Conservation (phyloP, 441 rosid genomes). For the Gossypium lobatum region DNA sequence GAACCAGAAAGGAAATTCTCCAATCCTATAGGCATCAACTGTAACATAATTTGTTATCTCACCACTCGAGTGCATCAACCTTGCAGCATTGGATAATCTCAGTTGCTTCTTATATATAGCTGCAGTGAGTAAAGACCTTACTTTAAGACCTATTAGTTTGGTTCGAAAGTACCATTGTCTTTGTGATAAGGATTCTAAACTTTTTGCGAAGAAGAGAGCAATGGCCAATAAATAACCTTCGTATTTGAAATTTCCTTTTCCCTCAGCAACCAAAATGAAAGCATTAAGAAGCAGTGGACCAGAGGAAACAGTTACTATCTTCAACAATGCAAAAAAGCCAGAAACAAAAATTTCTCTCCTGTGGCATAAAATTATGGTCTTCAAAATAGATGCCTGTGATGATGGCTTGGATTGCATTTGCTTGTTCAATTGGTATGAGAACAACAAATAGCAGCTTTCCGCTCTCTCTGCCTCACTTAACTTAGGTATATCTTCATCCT, state of each 20-base stretch:
- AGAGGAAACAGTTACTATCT: conserved; percentile 61
- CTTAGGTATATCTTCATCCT: conserved; percentile 63
- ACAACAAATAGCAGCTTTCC: conserved; percentile 53
- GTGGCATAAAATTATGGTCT: conserved; percentile 58
- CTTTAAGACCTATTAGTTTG: conserved; percentile 72
- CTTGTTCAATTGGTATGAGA: conserved; percentile 45
- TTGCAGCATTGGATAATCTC: conserved; percentile 66
- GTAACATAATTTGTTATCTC: conserved; percentile 92
- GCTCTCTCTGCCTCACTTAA: conserved; percentile 55
- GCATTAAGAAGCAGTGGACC: conserved; percentile 85
- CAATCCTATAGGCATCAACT: conserved; percentile 88
- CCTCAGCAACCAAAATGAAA: conserved; percentile 87
- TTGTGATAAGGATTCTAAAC: conserved; percentile 72
- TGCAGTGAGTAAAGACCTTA: conserved; percentile 74
- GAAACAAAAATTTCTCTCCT: conserved; percentile 63
- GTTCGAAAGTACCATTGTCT: conserved; percentile 91
- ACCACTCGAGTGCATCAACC: conserved; percentile 73
- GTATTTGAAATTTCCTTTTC: conserved; percentile 49
- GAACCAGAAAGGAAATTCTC: conserved; percentile 94
- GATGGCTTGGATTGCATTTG: conserved; percentile 40
- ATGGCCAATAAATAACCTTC: conserved; percentile 77
- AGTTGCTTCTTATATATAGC: conserved; percentile 82
- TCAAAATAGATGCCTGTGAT: conserved; percentile 53
- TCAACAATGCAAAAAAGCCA: conserved; percentile 79
- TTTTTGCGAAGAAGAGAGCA: conserved; percentile 59